phyloP scores from a whole-genome alignment of 306 rosid species.

The Psophocarpus tetragonolobus region DNA sequence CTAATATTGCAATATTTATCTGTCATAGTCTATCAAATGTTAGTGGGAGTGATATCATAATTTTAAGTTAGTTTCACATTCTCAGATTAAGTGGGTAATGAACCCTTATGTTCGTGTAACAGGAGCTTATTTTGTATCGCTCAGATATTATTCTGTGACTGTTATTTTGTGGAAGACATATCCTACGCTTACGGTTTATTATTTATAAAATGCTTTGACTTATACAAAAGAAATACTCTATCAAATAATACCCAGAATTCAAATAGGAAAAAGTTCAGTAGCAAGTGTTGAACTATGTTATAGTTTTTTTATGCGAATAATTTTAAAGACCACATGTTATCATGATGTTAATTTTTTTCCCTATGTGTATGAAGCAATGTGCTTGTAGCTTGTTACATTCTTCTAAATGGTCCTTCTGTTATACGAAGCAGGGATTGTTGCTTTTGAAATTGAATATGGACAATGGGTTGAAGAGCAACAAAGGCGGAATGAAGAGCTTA shows the following conservation, averaged over 20 bases:
- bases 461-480: slow-evolving; percentile 87
- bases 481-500: slow-evolving; percentile 60
- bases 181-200: too few species aligned
- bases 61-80: too few species aligned
- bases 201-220: too few species aligned
- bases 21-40: not conserved
- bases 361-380: slow-evolving; percentile 8
- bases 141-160: too few species aligned
- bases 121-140: too few species aligned
- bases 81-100: too few species aligned
- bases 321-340: not conserved
- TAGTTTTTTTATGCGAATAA: not conserved
- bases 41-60: too few species aligned
- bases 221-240: too few species aligned
- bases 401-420: slow-evolving; percentile 15
- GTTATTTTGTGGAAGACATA: too few species aligned
- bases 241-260: too few species aligned
- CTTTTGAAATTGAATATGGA: slow-evolving; percentile 80
- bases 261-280: not conserved
- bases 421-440: slow-evolving; percentile 56
- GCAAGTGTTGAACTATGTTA: too few species aligned
- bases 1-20: not conserved
- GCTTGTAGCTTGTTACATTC: slow-evolving; percentile 14
- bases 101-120: too few species aligned
- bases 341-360: not conserved